These are phyloP conservation scores for Trypanosoma theileri DNA, from an alignment of 208 protist species.

Conservation along the genomic window DNA sequence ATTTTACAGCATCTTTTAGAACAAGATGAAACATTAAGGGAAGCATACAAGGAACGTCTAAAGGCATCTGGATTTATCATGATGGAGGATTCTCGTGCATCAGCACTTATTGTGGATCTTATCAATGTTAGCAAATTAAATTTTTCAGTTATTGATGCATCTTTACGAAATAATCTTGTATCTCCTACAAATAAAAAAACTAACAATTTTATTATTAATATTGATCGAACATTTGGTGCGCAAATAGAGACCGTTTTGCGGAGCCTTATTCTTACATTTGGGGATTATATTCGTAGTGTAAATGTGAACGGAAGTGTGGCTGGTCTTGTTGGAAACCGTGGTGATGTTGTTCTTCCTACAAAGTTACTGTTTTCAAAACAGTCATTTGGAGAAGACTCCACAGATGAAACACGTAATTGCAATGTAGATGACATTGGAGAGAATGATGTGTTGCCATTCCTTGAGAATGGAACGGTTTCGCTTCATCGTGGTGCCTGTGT, in stretches of 20 bases:
- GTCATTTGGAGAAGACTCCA: slow-evolving; percentile 77
- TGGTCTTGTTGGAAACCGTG: slow-evolving; percentile 65
- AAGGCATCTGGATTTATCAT: slow-evolving; percentile 70
- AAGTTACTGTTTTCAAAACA: slow-evolving; percentile 85
- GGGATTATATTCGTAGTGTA: slow-evolving; percentile 68
- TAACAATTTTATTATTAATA: slow-evolving; percentile 81
- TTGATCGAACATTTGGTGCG: slow-evolving; percentile 84
- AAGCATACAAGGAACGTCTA: slow-evolving; percentile 52
- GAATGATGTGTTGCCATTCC: slow-evolving; percentile 45
- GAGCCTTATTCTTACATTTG: slow-evolving; percentile 70
- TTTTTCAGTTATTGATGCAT: slow-evolving; percentile 47
- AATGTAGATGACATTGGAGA: slow-evolving; percentile 43
- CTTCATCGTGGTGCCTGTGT: slow-evolving; percentile 59
- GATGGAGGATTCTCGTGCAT: slow-evolving; percentile 66
- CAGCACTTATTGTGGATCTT: slow-evolving; percentile 71
- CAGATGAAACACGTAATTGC: slow-evolving; percentile 73
- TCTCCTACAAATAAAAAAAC: slow-evolving; percentile 8
- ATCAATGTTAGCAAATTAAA: slow-evolving; percentile 61
- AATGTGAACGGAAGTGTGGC: slow-evolving; percentile 76
- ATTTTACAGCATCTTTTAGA: slow-evolving; percentile 63
- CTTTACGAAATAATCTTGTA: slow-evolving; percentile 26
- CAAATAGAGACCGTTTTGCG: slow-evolving; percentile 77
- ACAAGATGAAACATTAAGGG: slow-evolving; percentile 44
- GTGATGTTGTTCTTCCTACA: slow-evolving; percentile 75
- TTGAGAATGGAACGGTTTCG: slow-evolving; percentile 38